A percentile compares a stretch with the other conserved stretches of the same genome.
These are phyloP conservation scores for Crucibulum cyathiforme DNA, from an alignment of 1,284 basidiomycete species.

Conservation along the genomic window DNA sequence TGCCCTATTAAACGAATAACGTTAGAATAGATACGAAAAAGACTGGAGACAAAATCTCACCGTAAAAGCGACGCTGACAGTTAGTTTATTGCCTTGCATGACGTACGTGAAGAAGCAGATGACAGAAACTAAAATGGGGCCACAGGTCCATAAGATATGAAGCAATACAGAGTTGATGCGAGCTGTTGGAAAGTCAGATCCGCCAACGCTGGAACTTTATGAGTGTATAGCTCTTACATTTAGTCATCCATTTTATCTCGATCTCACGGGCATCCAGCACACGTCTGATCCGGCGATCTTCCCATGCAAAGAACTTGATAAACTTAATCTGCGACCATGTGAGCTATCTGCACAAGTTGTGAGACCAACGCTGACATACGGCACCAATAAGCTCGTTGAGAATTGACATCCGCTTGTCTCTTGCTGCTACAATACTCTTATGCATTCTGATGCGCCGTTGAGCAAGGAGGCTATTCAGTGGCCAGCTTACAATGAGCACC, in stretches of 20 bases:
- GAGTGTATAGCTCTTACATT: constrained; percentile 45
- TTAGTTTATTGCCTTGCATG: constrained; percentile 67
- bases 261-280: constrained; percentile 57
- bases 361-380: constrained; percentile 33
- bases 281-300: background rate
- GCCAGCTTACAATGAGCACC: constrained; percentile 76
- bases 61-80: constrained; percentile 74
- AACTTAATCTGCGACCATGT: constrained; percentile 63
- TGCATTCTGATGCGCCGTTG: constrained; percentile 72
- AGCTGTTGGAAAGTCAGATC: constrained; percentile 40
- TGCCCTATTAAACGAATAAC: constrained; percentile 49
- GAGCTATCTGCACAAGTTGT: background rate
- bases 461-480: constrained; percentile 73
- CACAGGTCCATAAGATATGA: constrained; percentile 64
- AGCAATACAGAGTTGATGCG: constrained; percentile 72
- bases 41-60: constrained; percentile 33
- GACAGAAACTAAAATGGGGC: constrained; percentile 74
- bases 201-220: background rate
- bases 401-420: constrained; percentile 86
- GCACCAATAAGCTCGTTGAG: constrained; percentile 86
- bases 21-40: constrained; percentile 1
- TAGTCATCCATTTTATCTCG: constrained; percentile 78
- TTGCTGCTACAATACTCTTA: constrained; percentile 72
- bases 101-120: constrained; percentile 72
- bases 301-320: constrained; percentile 80